A percentile compares a stretch with the other conserved stretches of the same genome.
Evolutionary conservation across 345 rosid species (phyloP).

Genomic region (Linum tenue): DNA sequence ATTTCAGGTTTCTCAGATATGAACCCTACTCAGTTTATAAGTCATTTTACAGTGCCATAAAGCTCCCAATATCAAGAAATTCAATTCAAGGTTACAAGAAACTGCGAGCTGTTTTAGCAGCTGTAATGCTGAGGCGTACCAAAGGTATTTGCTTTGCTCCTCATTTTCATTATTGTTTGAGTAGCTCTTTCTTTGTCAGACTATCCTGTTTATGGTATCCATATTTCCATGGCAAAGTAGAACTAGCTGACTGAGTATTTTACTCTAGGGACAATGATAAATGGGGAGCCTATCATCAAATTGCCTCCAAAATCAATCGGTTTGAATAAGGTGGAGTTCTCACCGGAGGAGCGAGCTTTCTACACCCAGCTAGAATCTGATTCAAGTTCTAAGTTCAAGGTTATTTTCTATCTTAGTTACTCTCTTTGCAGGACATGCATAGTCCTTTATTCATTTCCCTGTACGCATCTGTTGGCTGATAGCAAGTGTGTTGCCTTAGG

Average conservation of each 20-base stretch:
- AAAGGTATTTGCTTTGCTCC: constrained; percentile 49
- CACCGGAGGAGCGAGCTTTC: constrained; percentile 76
- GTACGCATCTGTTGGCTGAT: no score
- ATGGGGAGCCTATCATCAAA: constrained; percentile 77
- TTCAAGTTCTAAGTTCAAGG: constrained; percentile 88
- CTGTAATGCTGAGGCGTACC: constrained; percentile 93
- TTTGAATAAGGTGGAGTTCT: constrained; percentile 67
- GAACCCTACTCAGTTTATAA: constrained; percentile 72
- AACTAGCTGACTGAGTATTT: constrained; percentile 9
- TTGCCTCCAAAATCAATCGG: constrained; percentile 66
- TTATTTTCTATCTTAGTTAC: constrained; percentile 18
- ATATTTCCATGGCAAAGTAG: background rate
- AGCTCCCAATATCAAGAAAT: constrained; percentile 64
- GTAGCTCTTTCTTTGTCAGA: no score
- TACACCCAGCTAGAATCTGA: constrained; percentile 69
- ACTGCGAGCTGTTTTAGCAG: constrained; percentile 80
- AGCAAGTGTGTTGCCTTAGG: background rate
- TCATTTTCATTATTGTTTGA: no score
- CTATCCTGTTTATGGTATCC: no score
- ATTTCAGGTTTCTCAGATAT: constrained; percentile 85
- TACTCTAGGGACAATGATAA: constrained; percentile 61
- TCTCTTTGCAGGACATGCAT: background rate
- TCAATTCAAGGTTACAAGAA: constrained; percentile 75
- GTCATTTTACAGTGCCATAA: constrained; percentile 51
- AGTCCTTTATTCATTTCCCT: no score